Base-by-base conservation (phyloP, 345 rosid genomes). In the Citrus australasica region DNA sequence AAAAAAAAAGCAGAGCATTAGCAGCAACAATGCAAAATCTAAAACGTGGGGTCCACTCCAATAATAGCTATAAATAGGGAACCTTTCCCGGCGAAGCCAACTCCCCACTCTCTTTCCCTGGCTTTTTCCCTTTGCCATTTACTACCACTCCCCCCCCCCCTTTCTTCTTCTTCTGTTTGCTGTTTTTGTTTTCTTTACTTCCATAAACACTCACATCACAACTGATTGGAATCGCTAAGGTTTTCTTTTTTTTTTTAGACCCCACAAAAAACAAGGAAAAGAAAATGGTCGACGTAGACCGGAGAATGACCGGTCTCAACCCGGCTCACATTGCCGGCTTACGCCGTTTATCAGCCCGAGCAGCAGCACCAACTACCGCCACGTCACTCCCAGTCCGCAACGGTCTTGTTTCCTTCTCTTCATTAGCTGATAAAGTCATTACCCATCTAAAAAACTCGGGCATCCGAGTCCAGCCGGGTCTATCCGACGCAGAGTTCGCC, bases 261-360 rank as follows among this genome's bases (percentile, higher is more conserved):
- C 51, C 17, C 51, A 51, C 13, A 46, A 51, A 51, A 51, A 4
- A 48, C 10, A 14, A 14, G 2, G 13, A 17, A 51, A 11, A 51
- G 38, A 82, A 75, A 71, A 96, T 96, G 99, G 99, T 94, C 73
- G 99, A 96, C 89, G 98, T 96, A 8, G 99, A 96, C 92, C 89
- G 99, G 84, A 89, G 99, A 55, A 88, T 92, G 93, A 77, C 90
- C 83, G 95, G 97, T 78, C 94, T 94, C 21, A 92, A 91, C 58
- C 99, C 97, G 82, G 90, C 93, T 37, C 97, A 96, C 82, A 69
- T 91, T 14, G 98, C 99, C 10, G 99, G 97, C 40, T 86, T 94
- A 75, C 99, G 98, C 75, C 98, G 99, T 69, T 91, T 96, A 69
- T 96, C 98, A 3, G 98, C 97, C 40, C 84, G 98, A 0, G 99